Evolutionary conservation across 192 early-diverging fungal species (phyloP), one percentile per base, ranked within the genome.

Genomic region (Haplosporangium gracile): DNA sequence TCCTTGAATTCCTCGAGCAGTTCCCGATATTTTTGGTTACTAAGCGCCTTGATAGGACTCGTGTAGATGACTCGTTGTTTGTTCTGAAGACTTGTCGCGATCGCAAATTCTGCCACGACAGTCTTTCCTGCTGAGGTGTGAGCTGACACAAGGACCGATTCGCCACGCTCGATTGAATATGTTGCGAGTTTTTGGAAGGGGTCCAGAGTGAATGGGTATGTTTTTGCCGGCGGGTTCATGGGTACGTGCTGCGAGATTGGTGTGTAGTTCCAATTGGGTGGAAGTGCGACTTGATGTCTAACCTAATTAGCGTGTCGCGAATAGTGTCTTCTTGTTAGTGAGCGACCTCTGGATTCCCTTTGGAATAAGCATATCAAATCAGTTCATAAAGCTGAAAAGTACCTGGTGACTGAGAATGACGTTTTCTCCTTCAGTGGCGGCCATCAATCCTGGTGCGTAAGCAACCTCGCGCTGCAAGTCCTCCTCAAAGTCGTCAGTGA

Each of bases 51-150:
- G 89, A 99, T 99, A 7, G 98, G 98, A 80, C 93, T 95, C 26
- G 98, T 99, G 79, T 99, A 99, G 70, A 99, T 97, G n/a, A 98
- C 98, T 11, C 97, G 91, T 88, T 98, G 97, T 87, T 98, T 98
- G 78, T 95, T 88, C 63, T 90, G 91, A 83, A 98, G 83, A 80
- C 93, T 91, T 68, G 95, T 94, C 2, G 97, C 98, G 80, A 99
- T 99, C 0, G 98, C 98, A 86, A 98, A 99, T 82, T 99, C 98
- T 13, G 98, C 98, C 29, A 99, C 96, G 0, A 99, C 98, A 0
- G 98, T 99, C 87, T 99, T 99, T 72, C 98, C 98, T 29, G 98
- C 98, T 71, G 95, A 96, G 7, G 98, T 99, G 68, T 99, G 98
- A 0, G 98, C 98, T 34, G 95, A 93, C 1, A 99, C 97, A 34